Base-by-base conservation (phyloP, 2,329 filamentous ascomycete species). In the Amauroascus verrucosus region DNA sequence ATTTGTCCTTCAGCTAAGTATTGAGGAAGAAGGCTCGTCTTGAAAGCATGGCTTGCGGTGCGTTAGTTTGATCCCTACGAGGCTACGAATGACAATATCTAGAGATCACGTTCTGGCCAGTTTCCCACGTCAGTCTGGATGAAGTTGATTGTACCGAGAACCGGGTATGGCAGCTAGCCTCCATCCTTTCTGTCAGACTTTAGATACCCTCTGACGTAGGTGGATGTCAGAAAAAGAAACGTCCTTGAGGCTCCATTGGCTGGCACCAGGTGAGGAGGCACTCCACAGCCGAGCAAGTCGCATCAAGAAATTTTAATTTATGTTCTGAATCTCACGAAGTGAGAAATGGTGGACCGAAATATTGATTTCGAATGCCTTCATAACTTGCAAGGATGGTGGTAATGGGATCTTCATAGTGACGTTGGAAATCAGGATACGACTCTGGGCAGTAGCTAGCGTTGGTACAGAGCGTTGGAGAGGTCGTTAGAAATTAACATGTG, bases 1-100 rank as follows among this genome's bases (percentile, higher is more conserved):
- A n/a, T n/a, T n/a, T n/a, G n/a, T n/a, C n/a, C n/a, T n/a, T n/a
- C n/a, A n/a, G n/a, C n/a, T n/a, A n/a, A n/a, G n/a, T n/a, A n/a
- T n/a, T n/a, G n/a, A n/a, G n/a, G n/a, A n/a, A 4, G 30, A 33
- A 11, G 14, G 24, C 37, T n/a, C 18, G 22, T 33, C 37, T 18
- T 41, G 38, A 24, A 22, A 51, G 20, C 48, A 51, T 43, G 48
- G 38, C 24, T 43, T 37, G 41, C 26, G 48, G 38, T 20, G 38
- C 48, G 35, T 37, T n/a, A 43, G 37, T 18, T 13, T 51, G 24
- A 43, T 51, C 48, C 48, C 48, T 51, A 51, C 48, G 48, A 44
- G 48, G 48, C 48, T 14, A 51, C 48, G 48, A 51, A 51, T 51
- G 26, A 44, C 6, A 28, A 35, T 24, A 9, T 11, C 16, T 14